Percentiles rank a stretch among this genome's conserved stretches.
Evolutionary conservation across 495 filamentous ascomycete genomes (phyloP).

Genomic region (Penicillium manginii): DNA sequence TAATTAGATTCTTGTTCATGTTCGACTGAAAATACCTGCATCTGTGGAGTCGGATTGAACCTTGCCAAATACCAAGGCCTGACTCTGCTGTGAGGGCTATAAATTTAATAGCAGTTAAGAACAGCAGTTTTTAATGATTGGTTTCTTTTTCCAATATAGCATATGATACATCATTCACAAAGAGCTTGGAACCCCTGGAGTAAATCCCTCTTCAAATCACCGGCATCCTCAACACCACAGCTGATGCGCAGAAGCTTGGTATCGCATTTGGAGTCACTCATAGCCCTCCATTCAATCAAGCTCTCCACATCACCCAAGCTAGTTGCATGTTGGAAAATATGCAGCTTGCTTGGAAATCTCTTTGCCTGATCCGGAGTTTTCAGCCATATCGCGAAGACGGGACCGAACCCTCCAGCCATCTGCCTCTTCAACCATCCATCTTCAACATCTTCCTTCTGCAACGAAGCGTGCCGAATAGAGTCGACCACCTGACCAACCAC

Average conservation of each 20-base stretch:
- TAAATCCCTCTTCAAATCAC: slow-evolving; percentile 18
- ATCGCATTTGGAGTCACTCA: slow-evolving; percentile 47
- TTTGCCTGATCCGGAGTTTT: slow-evolving; percentile 61
- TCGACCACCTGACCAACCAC: slow-evolving; percentile 53
- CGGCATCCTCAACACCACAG: slow-evolving; percentile 23
- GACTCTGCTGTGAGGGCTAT: too few species aligned
- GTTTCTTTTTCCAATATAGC: too few species aligned
- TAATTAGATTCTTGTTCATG: too few species aligned
- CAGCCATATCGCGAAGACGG: slow-evolving; percentile 78
- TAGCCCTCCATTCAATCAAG: slow-evolving; percentile 69
- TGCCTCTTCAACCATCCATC: slow-evolving; percentile 75
- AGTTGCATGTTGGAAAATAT: slow-evolving; percentile 90
- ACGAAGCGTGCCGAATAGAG: slow-evolving; percentile 71
- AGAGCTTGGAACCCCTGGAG: too few species aligned
- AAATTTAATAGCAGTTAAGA: too few species aligned
- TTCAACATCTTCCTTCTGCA: slow-evolving; percentile 59
- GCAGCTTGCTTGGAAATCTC: slow-evolving; percentile 71
- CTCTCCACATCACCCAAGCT: slow-evolving; percentile 91
- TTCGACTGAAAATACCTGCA: too few species aligned
- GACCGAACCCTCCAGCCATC: slow-evolving; percentile 88
- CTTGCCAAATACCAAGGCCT: too few species aligned
- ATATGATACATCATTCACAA: too few species aligned
- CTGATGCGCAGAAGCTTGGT: slow-evolving; percentile 15
- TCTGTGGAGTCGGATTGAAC: too few species aligned
- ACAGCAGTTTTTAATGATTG: too few species aligned